phyloP scores from a whole-genome alignment of 2,329 filamentous ascomycete genomes.

The Monosporascus sp. region DNA sequence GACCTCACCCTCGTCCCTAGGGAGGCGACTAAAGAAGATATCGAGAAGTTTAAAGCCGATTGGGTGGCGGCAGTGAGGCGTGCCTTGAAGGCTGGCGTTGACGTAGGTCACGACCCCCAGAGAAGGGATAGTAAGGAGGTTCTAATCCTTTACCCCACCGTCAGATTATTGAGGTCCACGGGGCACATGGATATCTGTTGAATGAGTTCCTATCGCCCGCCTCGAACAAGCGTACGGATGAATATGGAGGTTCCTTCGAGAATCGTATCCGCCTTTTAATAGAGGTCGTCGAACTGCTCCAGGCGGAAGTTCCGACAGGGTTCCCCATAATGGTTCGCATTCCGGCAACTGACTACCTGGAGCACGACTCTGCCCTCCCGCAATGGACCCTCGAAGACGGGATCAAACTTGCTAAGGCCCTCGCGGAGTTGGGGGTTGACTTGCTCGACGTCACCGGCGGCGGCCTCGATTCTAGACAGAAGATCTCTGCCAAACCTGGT shows the following conservation, averaged over 20 bases:
- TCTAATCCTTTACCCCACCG: constrained; percentile 20
- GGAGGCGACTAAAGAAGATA: constrained; percentile 26
- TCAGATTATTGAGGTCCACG: constrained; percentile 31
- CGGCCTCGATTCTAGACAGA: constrained; percentile 56
- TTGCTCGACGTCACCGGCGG: constrained; percentile 68
- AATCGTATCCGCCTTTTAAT: constrained; percentile 36
- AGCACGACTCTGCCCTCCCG: constrained; percentile 49
- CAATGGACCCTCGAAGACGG: constrained; percentile 65
- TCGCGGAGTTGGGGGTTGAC: constrained; percentile 65
- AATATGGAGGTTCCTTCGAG: constrained; percentile 39
- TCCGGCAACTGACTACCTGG: constrained; percentile 71
- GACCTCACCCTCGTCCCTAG: constrained; percentile 16
- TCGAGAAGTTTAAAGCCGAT: constrained; percentile 27
- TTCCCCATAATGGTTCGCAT: constrained; percentile 65
- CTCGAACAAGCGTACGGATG: constrained; percentile 40
- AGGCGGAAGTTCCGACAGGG: constrained; percentile 8
- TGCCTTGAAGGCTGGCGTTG: constrained; percentile 27
- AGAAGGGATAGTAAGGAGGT: background rate
- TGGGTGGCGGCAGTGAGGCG: constrained; percentile 27
- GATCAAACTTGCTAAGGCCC: constrained; percentile 53
- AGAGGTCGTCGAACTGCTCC: constrained; percentile 14
- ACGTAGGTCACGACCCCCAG: constrained; percentile 14
- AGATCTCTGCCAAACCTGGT: constrained; percentile 52
- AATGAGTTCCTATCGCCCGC: constrained; percentile 38
- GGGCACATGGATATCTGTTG: constrained; percentile 42